These are phyloP conservation scores for Salix dunnii DNA, from an alignment of 345 rosid species.

Conservation along the genomic window DNA sequence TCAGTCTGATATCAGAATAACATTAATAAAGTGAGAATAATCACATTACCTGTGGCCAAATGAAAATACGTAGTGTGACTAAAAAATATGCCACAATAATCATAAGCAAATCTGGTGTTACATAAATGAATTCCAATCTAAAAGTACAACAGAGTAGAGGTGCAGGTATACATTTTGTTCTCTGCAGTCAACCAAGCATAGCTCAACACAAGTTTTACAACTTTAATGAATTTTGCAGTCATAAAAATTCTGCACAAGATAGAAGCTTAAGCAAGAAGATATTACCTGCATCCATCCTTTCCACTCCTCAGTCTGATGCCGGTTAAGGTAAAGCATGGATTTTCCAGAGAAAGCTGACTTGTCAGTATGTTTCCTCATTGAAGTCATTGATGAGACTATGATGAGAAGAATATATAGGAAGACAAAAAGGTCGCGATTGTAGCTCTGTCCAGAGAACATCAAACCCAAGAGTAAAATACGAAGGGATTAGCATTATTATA, in stretches of 20 bases:
- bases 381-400: slow-evolving; percentile 84
- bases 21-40: neutral
- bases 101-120: neutral
- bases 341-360: slow-evolving; percentile 78
- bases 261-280: slow-evolving; percentile 17
- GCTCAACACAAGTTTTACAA: neutral
- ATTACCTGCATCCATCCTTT: slow-evolving; percentile 99
- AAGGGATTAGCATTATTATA: slow-evolving; percentile 9
- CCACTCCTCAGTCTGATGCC: slow-evolving; percentile 99
- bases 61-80: neutral
- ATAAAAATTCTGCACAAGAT: neutral
- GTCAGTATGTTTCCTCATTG: slow-evolving; percentile 75
- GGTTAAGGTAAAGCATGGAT: slow-evolving; percentile 73
- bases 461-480: neutral
- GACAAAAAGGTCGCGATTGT: slow-evolving; percentile 92
- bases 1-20: neutral
- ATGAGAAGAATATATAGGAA: slow-evolving; percentile 82
- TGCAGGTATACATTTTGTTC: neutral
- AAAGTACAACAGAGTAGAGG: neutral
- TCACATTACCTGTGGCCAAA: neutral
- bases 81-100: neutral
- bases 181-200: neutral
- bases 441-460: slow-evolving; percentile 53
- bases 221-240: neutral
- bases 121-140: neutral